These are phyloP conservation scores for Hypholoma fasciculare DNA, from an alignment of 768 basidiomycete species.

Conservation along the genomic window DNA sequence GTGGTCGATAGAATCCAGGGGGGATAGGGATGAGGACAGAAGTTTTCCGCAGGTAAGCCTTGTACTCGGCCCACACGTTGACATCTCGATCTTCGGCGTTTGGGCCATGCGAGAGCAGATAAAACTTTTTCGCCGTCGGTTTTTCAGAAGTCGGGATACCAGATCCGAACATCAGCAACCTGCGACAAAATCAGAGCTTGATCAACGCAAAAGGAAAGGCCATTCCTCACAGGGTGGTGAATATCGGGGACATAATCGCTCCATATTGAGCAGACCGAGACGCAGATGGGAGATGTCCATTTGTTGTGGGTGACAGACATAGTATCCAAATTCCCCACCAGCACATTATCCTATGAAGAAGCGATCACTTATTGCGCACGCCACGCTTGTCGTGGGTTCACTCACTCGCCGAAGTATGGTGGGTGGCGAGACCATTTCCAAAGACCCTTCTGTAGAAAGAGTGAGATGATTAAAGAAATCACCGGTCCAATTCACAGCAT, in stretches of 20 bases:
- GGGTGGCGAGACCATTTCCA: slow-evolving; percentile 67
- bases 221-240: slow-evolving; percentile 59
- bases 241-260: slow-evolving; percentile 59
- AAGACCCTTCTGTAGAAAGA: slow-evolving; percentile 38
- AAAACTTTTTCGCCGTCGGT: slow-evolving; percentile 61
- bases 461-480: not conserved
- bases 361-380: not conserved
- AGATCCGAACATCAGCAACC: slow-evolving; percentile 63
- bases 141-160: slow-evolving; percentile 74
- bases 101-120: slow-evolving; percentile 48
- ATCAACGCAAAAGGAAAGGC: not conserved
- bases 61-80: slow-evolving; percentile 53
- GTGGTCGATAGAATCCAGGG: slow-evolving; percentile 47
- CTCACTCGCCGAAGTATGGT: slow-evolving; percentile 72
- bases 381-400: slow-evolving; percentile 11
- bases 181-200: slow-evolving; percentile 13
- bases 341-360: slow-evolving; percentile 46
- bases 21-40: slow-evolving; percentile 66
- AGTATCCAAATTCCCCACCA: slow-evolving; percentile 71
- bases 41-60: slow-evolving; percentile 53
- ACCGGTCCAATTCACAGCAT: slow-evolving; percentile 5
- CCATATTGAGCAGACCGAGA: slow-evolving; percentile 58
- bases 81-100: slow-evolving; percentile 26
- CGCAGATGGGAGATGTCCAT: slow-evolving; percentile 39
- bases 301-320: slow-evolving; percentile 56